Base-by-base conservation (phyloP, 2,329 filamentous ascomycete genomes). In the Pseudogymnoascus sp. region DNA sequence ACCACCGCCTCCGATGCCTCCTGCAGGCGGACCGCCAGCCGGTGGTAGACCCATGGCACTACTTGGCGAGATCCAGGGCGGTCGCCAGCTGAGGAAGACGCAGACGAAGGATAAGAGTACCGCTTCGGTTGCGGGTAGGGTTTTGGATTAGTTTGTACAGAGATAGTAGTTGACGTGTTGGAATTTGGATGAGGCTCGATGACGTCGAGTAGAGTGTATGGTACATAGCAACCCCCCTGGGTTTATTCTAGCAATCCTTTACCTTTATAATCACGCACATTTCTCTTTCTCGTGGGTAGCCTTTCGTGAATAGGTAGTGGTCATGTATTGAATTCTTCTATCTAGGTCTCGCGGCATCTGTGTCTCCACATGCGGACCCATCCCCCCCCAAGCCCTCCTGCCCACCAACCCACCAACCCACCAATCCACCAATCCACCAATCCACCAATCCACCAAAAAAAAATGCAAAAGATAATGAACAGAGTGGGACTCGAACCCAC, bases 41-140 rank as follows among this genome's bases (percentile, higher is more conserved):
- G 75, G 77, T 31, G 82, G 78, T 0, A 79, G 82, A 29, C 84
- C 85, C 18, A 71, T 83, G 18, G 85, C 86, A 0, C 81, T 99
- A 71, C 76, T 99, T 67, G 87, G 86, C 65, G 86, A 96, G 74
- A 97, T 99, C 66, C 87, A 93, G 73, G 78, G 85, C 66, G 93
- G 95, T 47, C 92, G 76, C 75, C 76, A 86, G 2, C 78, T 99
- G 73, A 92, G 83, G 80, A 97, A 97, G 81, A 91, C 92, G 23
- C 80, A 88, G 74, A 97, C 95, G 0, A 93, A 91, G 75, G 95
- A 99, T 75, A 87, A 87, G 75, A 97, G 93, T 75, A 76, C 70
- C 59, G 83, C 90, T 61, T 75, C 86, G 62, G 80, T 87, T 64
- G 89, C 91, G 21, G 93, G 93, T n/a, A 84, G 86, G 66, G 93